Percentiles rank a stretch among this genome's conserved stretches.
These are phyloP conservation scores for Lentinula sp. DNA, from an alignment of 768 basidiomycete species.

Conservation along the genomic window DNA sequence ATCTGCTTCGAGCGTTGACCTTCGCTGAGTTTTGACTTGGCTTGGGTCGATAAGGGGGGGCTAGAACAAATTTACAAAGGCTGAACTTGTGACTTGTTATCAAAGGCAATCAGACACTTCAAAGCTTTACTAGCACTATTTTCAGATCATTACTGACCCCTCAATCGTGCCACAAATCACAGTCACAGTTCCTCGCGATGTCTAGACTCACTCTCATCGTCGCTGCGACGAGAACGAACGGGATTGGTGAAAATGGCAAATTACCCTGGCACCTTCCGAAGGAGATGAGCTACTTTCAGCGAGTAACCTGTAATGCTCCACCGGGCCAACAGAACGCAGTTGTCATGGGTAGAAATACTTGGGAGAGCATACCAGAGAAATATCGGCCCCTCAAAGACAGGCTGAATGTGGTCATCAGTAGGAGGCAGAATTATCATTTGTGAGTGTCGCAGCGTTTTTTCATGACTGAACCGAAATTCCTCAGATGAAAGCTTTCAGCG, in stretches of 20 bases:
- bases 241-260: conserved; percentile 71
- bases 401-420: conserved; percentile 72
- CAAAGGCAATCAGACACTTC: background rate
- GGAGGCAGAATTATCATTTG: conserved; percentile 18
- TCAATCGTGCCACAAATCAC: background rate
- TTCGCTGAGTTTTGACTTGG: background rate
- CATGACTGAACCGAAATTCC: background rate
- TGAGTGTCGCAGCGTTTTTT: conserved; percentile 1
- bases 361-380: conserved; percentile 91
- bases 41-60: background rate
- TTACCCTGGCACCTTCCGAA: conserved; percentile 87
- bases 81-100: background rate
- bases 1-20: background rate
- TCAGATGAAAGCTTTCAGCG: background rate
- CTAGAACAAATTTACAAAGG: background rate
- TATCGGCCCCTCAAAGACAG: conserved; percentile 77
- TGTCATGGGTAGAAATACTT: conserved; percentile 94
- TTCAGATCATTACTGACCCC: background rate
- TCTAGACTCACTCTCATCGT: conserved; percentile 84
- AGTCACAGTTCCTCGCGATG: conserved; percentile 29
- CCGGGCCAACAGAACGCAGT: conserved; percentile 61
- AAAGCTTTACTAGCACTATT: background rate
- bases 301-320: conserved; percentile 60
- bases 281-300: conserved; percentile 93
- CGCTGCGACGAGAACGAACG: conserved; percentile 81